Evolutionary conservation across 495 filamentous ascomycete genomes (phyloP).

Genomic region (Gamarada debralockiae): DNA sequence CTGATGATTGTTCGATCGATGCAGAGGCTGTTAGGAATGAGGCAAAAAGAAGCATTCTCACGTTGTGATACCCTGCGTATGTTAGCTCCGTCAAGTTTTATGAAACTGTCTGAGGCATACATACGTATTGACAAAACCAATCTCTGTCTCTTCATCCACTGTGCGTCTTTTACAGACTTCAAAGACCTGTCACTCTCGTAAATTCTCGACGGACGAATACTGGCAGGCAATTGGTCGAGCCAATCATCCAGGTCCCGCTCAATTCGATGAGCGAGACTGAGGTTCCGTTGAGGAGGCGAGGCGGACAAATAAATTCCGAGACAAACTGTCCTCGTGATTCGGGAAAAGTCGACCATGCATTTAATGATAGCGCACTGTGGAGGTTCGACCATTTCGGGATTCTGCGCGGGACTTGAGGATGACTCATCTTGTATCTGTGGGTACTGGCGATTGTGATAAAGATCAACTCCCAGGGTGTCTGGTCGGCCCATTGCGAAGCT

Average conservation of each 20-base stretch:
- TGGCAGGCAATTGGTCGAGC: not conserved
- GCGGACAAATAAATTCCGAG: not conserved
- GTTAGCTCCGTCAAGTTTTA: too few species aligned
- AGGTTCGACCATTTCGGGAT: too few species aligned
- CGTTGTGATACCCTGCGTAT: not conserved
- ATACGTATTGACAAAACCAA: not conserved
- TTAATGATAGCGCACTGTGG: not conserved
- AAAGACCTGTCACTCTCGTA: not conserved
- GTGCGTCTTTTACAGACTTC: not conserved
- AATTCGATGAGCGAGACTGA: not conserved
- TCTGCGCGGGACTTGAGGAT: too few species aligned
- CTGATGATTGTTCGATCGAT: not conserved
- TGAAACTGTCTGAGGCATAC: too few species aligned
- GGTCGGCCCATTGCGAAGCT: not conserved
- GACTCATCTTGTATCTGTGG: not conserved
- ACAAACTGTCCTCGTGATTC: not conserved
- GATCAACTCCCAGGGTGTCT: not conserved
- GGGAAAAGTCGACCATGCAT: not conserved
- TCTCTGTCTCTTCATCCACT: not conserved
- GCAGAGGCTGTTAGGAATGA: not conserved
- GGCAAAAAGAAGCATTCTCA: not conserved
- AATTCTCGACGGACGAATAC: not conserved
- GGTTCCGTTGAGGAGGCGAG: not conserved
- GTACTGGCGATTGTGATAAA: not conserved
- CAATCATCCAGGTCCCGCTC: not conserved